A percentile compares a stretch with the other conserved stretches of the same genome.
Evolutionary conservation across 306 rosid species (phyloP).

Genomic region (Spatholobus suberectus): DNA sequence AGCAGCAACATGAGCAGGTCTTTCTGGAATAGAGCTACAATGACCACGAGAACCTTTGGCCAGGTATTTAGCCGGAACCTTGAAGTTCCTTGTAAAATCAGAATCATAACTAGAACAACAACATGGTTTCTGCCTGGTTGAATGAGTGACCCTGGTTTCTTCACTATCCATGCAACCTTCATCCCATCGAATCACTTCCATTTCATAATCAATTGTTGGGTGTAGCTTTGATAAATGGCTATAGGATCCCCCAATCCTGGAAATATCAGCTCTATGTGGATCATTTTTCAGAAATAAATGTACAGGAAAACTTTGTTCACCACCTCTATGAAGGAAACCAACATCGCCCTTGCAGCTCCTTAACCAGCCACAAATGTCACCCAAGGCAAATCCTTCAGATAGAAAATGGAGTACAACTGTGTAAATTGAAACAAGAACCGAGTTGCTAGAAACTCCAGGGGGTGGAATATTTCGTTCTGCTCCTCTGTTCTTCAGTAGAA

Average conservation of each 20-base stretch:
- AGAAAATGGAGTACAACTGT: slow-evolving; percentile 90
- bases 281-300: slow-evolving; percentile 72
- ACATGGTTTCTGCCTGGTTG: slow-evolving; percentile 84
- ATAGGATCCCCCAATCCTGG: slow-evolving; percentile 96
- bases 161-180: slow-evolving; percentile 96
- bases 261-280: slow-evolving; percentile 70
- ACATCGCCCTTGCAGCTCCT: slow-evolving; percentile 71
- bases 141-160: slow-evolving; percentile 83
- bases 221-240: slow-evolving; percentile 75
- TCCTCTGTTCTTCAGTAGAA: slow-evolving; percentile 86
- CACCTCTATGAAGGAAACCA: slow-evolving; percentile 98
- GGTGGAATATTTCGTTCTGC: slow-evolving; percentile 83
- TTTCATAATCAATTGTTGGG: slow-evolving; percentile 64
- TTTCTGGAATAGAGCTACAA: slow-evolving; percentile 73
- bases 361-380: slow-evolving; percentile 78
- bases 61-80: slow-evolving; percentile 63
- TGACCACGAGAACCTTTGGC: slow-evolving; percentile 76
- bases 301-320: slow-evolving; percentile 79
- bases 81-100: slow-evolving; percentile 70
- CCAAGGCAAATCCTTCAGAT: slow-evolving; percentile 93
- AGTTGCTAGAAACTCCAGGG: slow-evolving; percentile 87
- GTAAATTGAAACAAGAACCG: slow-evolving; percentile 87
- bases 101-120: slow-evolving; percentile 86
- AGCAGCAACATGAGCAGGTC: slow-evolving; percentile 81
- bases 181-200: slow-evolving; percentile 81